Evolutionary conservation across 371 early-diverging fungal species (phyloP).

Genomic region (Syncephalastrum contaminatum): DNA sequence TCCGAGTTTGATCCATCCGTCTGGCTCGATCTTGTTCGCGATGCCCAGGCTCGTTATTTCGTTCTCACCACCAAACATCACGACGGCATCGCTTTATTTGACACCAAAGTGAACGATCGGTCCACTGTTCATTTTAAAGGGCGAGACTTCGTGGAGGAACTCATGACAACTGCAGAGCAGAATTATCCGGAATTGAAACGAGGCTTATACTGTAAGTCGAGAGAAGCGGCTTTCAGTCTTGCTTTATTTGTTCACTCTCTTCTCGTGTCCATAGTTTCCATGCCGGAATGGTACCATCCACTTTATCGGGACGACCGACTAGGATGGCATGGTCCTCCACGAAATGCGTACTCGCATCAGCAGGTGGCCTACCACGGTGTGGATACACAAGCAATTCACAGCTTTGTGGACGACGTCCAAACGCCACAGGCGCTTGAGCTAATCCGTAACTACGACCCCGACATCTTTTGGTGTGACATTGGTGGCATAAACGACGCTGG

Average conservation of each 20-base stretch:
- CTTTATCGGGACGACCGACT: slow-evolving; percentile 22
- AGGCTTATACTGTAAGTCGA: slow-evolving; percentile 34
- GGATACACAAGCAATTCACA: slow-evolving; percentile 26
- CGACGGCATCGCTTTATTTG: slow-evolving; percentile 38
- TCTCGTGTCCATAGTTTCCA: slow-evolving; percentile 22
- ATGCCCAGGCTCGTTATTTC: slow-evolving; percentile 29
- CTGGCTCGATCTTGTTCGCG: slow-evolving; percentile 28
- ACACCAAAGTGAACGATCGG: slow-evolving; percentile 28
- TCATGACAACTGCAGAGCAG: slow-evolving; percentile 20
- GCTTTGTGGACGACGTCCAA: slow-evolving; percentile 39
- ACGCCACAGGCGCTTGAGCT: slow-evolving; percentile 36
- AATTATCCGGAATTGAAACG: slow-evolving; percentile 33
- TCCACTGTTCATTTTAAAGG: slow-evolving; percentile 19
- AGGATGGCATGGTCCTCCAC: slow-evolving; percentile 34
- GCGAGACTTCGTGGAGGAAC: slow-evolving; percentile 31
- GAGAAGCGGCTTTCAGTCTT: background rate
- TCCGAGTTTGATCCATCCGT: slow-evolving; percentile 19
- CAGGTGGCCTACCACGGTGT: slow-evolving; percentile 3
- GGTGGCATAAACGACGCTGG: slow-evolving; percentile 40
- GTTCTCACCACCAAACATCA: slow-evolving; percentile 44
- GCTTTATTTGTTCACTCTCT: background rate
- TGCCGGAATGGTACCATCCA: slow-evolving; percentile 46
- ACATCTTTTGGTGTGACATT: slow-evolving; percentile 45
- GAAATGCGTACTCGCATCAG: slow-evolving; percentile 24
- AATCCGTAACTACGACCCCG: slow-evolving; percentile 24